Percentiles rank a stretch among this genome's conserved stretches.
These are phyloP conservation scores for Uronychia setigera DNA, from an alignment of 73 alveolate genomes.

Conservation along the genomic window DNA sequence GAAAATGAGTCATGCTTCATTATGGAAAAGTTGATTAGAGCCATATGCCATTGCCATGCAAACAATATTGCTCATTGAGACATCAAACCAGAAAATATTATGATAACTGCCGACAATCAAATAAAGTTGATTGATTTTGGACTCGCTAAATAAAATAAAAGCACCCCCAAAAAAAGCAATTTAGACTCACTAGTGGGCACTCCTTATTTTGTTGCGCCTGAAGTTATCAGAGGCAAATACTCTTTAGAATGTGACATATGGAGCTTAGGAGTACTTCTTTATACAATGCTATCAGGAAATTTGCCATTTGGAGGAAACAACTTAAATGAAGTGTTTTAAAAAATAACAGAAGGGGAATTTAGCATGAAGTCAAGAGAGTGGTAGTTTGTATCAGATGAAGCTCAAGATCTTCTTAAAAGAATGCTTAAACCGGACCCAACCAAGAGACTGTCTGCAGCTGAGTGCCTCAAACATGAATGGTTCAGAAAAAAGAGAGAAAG, in stretches of 20 bases:
- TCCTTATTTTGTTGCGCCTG: slow-evolving; percentile 62
- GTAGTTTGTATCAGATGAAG: background rate
- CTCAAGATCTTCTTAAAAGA: background rate
- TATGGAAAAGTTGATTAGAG: background rate
- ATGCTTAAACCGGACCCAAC: slow-evolving; percentile 48
- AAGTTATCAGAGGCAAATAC: slow-evolving; percentile 21
- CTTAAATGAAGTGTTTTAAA: slow-evolving; percentile 9
- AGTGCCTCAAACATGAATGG: slow-evolving; percentile 72
- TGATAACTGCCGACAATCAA: background rate
- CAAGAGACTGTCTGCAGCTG: slow-evolving; percentile 66
- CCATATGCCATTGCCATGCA: background rate
- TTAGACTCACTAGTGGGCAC: slow-evolving; percentile 61
- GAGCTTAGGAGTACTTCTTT: slow-evolving; percentile 40
- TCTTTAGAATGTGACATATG: slow-evolving; percentile 37
- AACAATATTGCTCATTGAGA: slow-evolving; percentile 44
- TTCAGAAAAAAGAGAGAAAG: slow-evolving; percentile 23
- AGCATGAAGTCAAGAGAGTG: background rate
- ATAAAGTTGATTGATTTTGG: slow-evolving; percentile 20
- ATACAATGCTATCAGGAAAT: slow-evolving; percentile 30
- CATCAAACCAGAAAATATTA: slow-evolving; percentile 54
- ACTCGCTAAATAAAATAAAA: slow-evolving; percentile 1
- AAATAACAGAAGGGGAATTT: slow-evolving; percentile 13
- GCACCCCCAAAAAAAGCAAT: background rate
- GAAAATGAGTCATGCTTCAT: background rate
- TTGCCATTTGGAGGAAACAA: slow-evolving; percentile 39